Base-by-base conservation (phyloP, 768 basidiomycete species). In the Tulasnella calospora region DNA sequence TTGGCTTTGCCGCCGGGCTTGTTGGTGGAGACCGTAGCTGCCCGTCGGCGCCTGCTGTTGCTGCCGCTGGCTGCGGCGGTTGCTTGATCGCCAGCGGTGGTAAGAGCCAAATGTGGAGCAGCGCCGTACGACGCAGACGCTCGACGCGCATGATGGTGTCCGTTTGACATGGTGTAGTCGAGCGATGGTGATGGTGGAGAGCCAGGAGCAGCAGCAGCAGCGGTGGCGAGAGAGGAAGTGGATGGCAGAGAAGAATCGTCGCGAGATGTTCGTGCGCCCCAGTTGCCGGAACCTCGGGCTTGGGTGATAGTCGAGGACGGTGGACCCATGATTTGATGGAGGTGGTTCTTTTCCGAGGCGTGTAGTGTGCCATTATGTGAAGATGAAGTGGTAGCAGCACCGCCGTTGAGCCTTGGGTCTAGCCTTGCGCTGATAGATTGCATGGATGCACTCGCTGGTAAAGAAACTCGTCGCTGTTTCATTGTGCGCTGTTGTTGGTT, bases 391-490 rank as follows among this genome's bases (percentile, higher is more conserved):
- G 30, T 67, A 27, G 61, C 77, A 47, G 70, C 70, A 47, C 70
- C 46, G 51, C 35, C 44, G 71, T 71, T 78, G 41, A 41, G 36
- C 38, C 71, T 71, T 4, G 61, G 61, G 61, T 67, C 61, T 67
- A 67, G 61, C 61, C 61, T 67, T 33, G 61, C 61, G 38, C 57
- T 70, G 51, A 46, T 70, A 19, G 46, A 46, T 41, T 57, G 38
- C 76, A 47, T 41, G 21, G 23, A 36, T 40, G 69, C 47, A n/a
- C 38, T 67, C 27, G 57, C 74, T 19, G 79, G 79, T 9, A 79
- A 74, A 30, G 79, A 79, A 46, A 79, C 79, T 61, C 79, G 73
- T 35, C 79, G 55, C 35, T 79, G 79, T 30, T 79, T 79, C n/a
- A 71, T 75, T 40, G 61, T 44, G 79, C 57, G 74, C 61, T 67